These are phyloP conservation scores for Monascus ruber DNA, from an alignment of 2,329 filamentous ascomycete genomes.

Conservation along the genomic window DNA sequence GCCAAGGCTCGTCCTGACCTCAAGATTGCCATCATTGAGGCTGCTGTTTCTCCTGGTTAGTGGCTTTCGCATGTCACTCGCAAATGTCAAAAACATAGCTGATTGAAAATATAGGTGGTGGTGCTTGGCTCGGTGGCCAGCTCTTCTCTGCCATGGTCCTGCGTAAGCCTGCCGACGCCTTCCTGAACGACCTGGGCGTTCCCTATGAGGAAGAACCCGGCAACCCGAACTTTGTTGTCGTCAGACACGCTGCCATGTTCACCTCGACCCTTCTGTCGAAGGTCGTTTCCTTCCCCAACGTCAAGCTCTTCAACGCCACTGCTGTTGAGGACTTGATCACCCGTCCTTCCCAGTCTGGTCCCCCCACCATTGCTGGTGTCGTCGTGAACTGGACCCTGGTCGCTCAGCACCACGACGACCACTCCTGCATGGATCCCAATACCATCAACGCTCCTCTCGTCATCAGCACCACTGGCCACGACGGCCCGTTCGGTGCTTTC, in stretches of 20 bases:
- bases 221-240: conserved; percentile 77
- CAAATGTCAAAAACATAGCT: too few relatives aligned
- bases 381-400: conserved; percentile 96
- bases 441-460: conserved; percentile 87
- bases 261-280: conserved; percentile 76
- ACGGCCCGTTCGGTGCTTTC: conserved; percentile 85
- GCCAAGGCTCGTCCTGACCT: conserved; percentile 76
- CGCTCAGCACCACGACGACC: conserved; percentile 74
- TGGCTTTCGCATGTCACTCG: not conserved
- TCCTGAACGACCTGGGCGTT: conserved; percentile 69
- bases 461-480: conserved; percentile 83
- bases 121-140: conserved; percentile 87
- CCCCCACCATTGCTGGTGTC: conserved; percentile 68
- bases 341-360: conserved; percentile 45
- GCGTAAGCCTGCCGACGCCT: conserved; percentile 80
- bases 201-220: conserved; percentile 81
- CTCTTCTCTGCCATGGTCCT: conserved; percentile 94
- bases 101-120: conserved; percentile 47
- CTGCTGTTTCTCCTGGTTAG: conserved; percentile 62
- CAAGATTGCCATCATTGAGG: conserved; percentile 84
- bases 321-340: conserved; percentile 89
- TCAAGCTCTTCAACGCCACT: conserved; percentile 95
- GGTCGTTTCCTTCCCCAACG: conserved; percentile 74
- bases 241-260: conserved; percentile 89
- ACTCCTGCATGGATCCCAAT: conserved; percentile 95